Conservation (phyloP, 2,329 filamentous ascomycete genomes). For the Plenodomus lindquistii region DNA sequence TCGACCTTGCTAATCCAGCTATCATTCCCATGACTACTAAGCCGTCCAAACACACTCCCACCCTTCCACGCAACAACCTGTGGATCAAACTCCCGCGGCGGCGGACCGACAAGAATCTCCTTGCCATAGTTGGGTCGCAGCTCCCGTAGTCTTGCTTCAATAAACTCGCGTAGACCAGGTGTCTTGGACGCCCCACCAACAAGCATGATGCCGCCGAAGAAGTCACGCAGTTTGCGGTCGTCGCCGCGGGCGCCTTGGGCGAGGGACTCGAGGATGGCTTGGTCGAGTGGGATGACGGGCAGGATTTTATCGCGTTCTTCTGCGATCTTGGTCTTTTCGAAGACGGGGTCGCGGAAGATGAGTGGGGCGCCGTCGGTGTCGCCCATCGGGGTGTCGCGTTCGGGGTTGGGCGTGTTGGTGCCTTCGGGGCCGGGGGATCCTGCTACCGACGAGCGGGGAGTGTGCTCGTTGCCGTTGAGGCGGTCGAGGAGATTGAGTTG, state of each 20-base stretch:
- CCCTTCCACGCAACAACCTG: constrained; percentile 99
- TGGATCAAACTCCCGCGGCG: constrained; percentile 92
- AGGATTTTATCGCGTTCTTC: constrained; percentile 78
- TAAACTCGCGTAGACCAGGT: constrained; percentile 75
- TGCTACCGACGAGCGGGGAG: constrained; percentile 82
- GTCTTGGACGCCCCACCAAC: constrained; percentile 45
- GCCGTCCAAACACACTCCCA: constrained; percentile 90
- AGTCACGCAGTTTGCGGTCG: constrained; percentile 90
- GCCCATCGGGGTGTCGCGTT: constrained; percentile 51
- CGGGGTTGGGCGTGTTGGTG: constrained; percentile 70
- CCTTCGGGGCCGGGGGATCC: constrained; percentile 86
- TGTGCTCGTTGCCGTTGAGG: constrained; percentile 70
- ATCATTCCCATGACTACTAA: constrained; percentile 79
- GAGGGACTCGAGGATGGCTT: constrained; percentile 87
- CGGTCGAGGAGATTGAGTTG: constrained; percentile 72
- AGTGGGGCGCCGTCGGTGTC: constrained; percentile 34
- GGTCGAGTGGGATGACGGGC: constrained; percentile 81
- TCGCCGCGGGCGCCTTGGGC: constrained; percentile 84
- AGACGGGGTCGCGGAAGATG: constrained; percentile 50
- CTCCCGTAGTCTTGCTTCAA: constrained; percentile 80
- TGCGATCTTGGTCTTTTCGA: constrained; percentile 57
- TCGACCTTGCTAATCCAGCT: constrained; percentile 89
- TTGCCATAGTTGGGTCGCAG: constrained; percentile 65
- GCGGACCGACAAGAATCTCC: constrained; percentile 67
- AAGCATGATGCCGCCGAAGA: constrained; percentile 55